Evolutionary conservation across 352 stramenopile species (phyloP).

Genomic region (Phytophthora vignae): DNA sequence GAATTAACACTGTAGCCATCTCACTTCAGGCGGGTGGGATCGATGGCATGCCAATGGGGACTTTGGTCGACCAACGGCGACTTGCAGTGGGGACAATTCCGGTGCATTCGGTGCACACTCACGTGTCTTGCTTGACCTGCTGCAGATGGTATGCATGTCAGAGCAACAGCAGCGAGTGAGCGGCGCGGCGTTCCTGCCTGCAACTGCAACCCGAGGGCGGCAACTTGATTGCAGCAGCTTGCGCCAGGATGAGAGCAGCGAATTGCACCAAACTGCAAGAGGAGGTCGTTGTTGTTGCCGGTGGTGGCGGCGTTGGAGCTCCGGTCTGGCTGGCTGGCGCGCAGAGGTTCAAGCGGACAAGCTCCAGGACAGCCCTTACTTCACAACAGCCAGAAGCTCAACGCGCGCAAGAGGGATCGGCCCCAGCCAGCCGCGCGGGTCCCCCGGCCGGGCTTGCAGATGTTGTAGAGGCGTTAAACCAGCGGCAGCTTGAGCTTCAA

Average conservation of each 20-base stretch:
- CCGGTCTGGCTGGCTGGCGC: constrained; percentile 4
- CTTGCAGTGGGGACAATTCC: not conserved
- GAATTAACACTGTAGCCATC: not conserved
- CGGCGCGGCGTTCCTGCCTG: not conserved
- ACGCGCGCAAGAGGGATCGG: constrained; percentile 2
- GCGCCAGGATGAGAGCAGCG: constrained; percentile 21
- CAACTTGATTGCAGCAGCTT: constrained; percentile 17
- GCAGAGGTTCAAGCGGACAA: constrained; percentile 37
- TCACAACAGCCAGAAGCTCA: constrained; percentile 6
- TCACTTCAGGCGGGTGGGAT: not conserved
- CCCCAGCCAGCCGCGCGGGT: not conserved
- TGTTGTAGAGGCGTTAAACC: constrained; percentile 28
- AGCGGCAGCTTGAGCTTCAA: constrained; percentile 33
- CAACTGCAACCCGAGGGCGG: constrained; percentile 8
- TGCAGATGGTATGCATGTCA: not conserved
- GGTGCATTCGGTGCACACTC: not conserved
- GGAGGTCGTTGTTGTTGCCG: not conserved
- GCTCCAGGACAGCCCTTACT: constrained; percentile 3
- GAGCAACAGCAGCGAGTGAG: not conserved
- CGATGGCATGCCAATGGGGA: not conserved
- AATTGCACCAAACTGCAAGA: constrained; percentile 31
- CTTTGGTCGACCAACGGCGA: not conserved
- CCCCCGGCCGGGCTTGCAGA: not conserved
- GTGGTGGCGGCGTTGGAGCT: not conserved
- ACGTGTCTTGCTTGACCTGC: not conserved